Conservation (phyloP, 768 basidiomycete species). For the Boletus reticuloceps region DNA sequence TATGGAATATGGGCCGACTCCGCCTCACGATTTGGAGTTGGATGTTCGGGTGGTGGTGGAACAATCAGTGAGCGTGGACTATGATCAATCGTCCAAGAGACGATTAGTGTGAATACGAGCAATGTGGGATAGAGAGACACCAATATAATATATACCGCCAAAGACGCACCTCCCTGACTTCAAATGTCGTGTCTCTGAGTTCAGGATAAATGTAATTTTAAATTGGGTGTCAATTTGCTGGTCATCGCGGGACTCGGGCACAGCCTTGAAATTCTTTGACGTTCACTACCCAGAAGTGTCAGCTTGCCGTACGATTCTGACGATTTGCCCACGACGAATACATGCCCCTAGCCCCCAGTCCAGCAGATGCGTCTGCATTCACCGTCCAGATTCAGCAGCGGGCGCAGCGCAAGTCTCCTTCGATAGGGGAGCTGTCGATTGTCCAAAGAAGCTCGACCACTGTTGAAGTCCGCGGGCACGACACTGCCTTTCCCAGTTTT, state of each 20-base stretch:
- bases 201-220: slow-evolving; percentile 7
- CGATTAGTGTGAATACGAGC: slow-evolving; percentile 6
- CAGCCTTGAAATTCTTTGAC: no score
- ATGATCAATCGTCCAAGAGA: slow-evolving; percentile 19
- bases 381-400: background rate
- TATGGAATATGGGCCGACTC: slow-evolving; percentile 17
- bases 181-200: background rate
- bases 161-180: background rate
- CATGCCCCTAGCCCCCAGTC: slow-evolving; percentile 12
- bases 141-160: background rate
- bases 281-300: no score
- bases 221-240: slow-evolving; percentile 1
- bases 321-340: background rate
- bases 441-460: slow-evolving; percentile 54
- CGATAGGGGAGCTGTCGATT: slow-evolving; percentile 25
- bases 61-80: slow-evolving; percentile 28
- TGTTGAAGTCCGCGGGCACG: slow-evolving; percentile 66
- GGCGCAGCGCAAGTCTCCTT: slow-evolving; percentile 5
- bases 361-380: background rate
- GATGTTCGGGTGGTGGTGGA: slow-evolving; percentile 33
- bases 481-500: slow-evolving; percentile 41
- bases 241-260: no score
- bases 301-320: background rate
- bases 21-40: slow-evolving; percentile 24
- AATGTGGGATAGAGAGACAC: background rate